A percentile compares a stretch with the other conserved stretches of the same genome.
phyloP scores from a whole-genome alignment of 225 moss, liverwort and hornwort genomes.

The Antitrichia curtipendula region DNA sequence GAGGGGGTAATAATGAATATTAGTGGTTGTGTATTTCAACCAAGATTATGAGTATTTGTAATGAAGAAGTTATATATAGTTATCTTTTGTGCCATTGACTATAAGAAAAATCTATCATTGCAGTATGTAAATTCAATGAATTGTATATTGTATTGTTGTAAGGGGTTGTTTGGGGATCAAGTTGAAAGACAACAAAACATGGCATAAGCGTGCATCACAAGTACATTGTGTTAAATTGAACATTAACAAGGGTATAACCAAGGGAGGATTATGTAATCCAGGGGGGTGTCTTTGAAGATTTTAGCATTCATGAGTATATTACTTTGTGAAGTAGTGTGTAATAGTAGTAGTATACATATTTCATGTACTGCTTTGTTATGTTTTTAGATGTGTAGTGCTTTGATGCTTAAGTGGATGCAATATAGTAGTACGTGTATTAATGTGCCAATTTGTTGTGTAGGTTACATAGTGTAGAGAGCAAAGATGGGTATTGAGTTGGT shows the following conservation, averaged over 20 bases:
- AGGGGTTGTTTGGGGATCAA: neutral
- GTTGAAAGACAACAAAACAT: rapidly evolving
- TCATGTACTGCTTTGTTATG: no score
- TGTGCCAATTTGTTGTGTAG: neutral
- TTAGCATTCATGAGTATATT: no score
- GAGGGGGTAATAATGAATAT: neutral
- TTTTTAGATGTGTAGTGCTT: rapidly evolving
- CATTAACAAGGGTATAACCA: no score
- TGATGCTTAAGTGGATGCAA: neutral
- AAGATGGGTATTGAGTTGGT: neutral
- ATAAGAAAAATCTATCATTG: no score
- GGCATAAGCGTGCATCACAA: neutral
- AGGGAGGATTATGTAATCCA: no score
- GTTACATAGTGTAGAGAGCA: neutral
- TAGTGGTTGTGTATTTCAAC: neutral
- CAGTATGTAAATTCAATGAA: neutral
- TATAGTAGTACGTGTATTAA: neutral
- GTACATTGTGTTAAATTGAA: no score
- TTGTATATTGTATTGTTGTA: neutral
- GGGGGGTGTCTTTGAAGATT: no score
- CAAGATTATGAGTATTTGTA: neutral
- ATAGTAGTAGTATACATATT: no score
- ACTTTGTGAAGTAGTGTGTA: no score
- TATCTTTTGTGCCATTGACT: neutral
- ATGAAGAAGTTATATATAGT: rapidly evolving